Evolutionary conservation across 495 filamentous ascomycete species (phyloP).

Genomic region (Melanomma pulvis-pyrius): DNA sequence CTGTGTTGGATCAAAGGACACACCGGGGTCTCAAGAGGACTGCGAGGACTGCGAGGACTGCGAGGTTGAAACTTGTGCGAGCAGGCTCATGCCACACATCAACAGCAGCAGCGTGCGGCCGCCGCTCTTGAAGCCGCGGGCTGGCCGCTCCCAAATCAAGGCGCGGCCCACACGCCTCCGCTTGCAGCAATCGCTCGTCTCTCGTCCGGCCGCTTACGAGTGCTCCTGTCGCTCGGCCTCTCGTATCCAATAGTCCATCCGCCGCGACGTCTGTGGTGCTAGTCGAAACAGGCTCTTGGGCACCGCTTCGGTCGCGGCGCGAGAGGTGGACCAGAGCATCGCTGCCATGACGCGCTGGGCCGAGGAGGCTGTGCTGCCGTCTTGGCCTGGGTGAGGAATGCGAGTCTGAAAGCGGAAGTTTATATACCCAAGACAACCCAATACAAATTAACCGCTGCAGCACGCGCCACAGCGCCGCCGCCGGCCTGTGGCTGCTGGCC

Average conservation of each 20-base stretch:
- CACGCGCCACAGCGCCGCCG: background rate
- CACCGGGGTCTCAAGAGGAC: too few species aligned
- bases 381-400: background rate
- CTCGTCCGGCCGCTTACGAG: constrained; percentile 8
- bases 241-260: constrained; percentile 11
- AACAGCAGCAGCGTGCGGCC: background rate
- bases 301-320: background rate
- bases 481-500: background rate
- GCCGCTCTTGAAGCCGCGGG: too few species aligned
- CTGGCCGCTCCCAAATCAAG: background rate
- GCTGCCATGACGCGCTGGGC: background rate
- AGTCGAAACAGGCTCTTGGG: constrained; percentile 24
- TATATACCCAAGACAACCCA: too few species aligned
- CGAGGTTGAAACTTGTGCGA: background rate
- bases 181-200: background rate
- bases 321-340: too few species aligned
- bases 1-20: background rate
- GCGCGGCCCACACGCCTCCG: background rate
- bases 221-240: constrained; percentile 4
- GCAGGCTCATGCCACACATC: background rate
- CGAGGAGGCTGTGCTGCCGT: background rate
- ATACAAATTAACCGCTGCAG: background rate
- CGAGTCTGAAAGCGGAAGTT: background rate
- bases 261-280: background rate
- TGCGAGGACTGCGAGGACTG: background rate